phyloP scores from a whole-genome alignment of 176 grass and related monocot species.

The Cenchrus americanus region DNA sequence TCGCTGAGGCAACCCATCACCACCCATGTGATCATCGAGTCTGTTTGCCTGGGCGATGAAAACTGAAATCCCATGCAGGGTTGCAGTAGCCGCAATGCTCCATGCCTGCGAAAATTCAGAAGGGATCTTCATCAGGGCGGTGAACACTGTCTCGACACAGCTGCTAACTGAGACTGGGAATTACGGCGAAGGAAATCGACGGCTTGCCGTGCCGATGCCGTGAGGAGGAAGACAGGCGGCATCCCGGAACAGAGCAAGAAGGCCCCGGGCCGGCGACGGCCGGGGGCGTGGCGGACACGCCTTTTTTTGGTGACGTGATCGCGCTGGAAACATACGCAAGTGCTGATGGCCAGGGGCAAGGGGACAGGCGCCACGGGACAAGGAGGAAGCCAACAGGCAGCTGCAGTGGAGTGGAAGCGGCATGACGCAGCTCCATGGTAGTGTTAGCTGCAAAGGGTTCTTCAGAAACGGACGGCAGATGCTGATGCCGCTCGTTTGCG shows the following conservation, averaged over 20 bases:
- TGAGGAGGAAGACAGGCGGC: constrained; percentile 40
- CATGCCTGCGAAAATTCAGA: not conserved
- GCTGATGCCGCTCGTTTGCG: constrained; percentile 17
- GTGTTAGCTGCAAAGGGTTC: constrained; percentile 6
- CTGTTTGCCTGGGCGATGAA: too few species aligned
- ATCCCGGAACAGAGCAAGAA: constrained; percentile 18
- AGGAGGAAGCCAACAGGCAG: constrained; percentile 14
- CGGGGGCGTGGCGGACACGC: not conserved
- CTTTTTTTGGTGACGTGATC: constrained; percentile 51
- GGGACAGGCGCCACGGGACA: constrained; percentile 19
- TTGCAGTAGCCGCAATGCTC: not conserved
- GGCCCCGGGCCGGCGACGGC: not conserved
- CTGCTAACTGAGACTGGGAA: too few species aligned
- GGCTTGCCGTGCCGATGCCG: not conserved
- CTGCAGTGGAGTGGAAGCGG: constrained; percentile 8
- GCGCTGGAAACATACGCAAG: constrained; percentile 43
- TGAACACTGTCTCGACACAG: not conserved
- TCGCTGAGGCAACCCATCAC: constrained; percentile 9
- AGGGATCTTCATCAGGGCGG: not conserved
- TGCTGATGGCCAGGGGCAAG: constrained; percentile 45
- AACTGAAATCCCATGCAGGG: not conserved
- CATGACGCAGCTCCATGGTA: not conserved
- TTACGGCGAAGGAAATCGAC: not conserved
- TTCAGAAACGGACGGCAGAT: not conserved
- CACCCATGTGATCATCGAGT: not conserved